phyloP scores from a whole-genome alignment of 768 basidiomycete species.

The Termitomyces sp. region DNA sequence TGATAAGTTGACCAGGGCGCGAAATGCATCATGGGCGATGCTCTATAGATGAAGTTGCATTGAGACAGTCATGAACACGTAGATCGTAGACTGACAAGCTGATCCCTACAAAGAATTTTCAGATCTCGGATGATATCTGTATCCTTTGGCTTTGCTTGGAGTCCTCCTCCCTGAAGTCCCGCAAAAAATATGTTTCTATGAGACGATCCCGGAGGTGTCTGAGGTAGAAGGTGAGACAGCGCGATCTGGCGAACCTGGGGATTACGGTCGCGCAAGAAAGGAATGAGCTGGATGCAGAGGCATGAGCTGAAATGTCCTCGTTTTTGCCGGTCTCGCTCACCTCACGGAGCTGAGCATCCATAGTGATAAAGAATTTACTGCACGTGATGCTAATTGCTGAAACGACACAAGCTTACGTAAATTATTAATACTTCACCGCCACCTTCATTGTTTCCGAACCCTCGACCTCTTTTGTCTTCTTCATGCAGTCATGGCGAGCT shows the following conservation, averaged over 20 bases:
- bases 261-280: slow-evolving; percentile 83
- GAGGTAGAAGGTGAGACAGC: slow-evolving; percentile 76
- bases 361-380: slow-evolving; percentile 17
- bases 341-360: slow-evolving; percentile 48
- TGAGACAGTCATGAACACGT: neutral
- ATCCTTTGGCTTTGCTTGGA: slow-evolving; percentile 54
- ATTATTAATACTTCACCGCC: slow-evolving; percentile 7
- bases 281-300: slow-evolving; percentile 54
- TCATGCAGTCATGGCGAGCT: slow-evolving; percentile 54
- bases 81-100: slow-evolving; percentile 50
- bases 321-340: slow-evolving; percentile 23
- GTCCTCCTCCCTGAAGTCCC: slow-evolving; percentile 52
- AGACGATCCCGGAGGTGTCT: slow-evolving; percentile 70
- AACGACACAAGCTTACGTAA: slow-evolving; percentile 18
- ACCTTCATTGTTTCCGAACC: slow-evolving; percentile 11
- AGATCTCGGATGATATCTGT: slow-evolving; percentile 74
- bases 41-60: slow-evolving; percentile 43
- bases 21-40: slow-evolving; percentile 92
- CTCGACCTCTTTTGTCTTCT: slow-evolving; percentile 5
- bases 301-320: slow-evolving; percentile 1
- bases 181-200: slow-evolving; percentile 74
- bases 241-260: slow-evolving; percentile 87
- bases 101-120: slow-evolving; percentile 85
- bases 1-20: slow-evolving; percentile 90
- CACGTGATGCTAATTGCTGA: slow-evolving; percentile 31